A percentile compares a stretch with the other conserved stretches of the same genome.
Evolutionary conservation across 345 rosid genomes (phyloP).

Genomic region (Eucalyptus erythrocorys): DNA sequence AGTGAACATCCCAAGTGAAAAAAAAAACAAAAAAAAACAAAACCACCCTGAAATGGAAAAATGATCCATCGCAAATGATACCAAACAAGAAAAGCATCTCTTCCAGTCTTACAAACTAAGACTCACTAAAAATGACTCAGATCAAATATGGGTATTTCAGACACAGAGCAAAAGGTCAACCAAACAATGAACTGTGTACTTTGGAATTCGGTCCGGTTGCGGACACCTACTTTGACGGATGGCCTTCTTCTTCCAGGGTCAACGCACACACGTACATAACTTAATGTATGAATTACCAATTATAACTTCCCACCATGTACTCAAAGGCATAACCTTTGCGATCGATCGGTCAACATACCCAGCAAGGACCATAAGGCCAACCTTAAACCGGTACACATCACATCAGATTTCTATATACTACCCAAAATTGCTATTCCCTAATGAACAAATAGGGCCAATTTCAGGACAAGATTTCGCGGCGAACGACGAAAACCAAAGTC

Average conservation of each 20-base stretch:
- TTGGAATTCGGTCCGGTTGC: neutral
- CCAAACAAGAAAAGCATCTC: neutral
- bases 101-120: neutral
- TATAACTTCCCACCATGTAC: neutral
- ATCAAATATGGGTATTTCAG: neutral
- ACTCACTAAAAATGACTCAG: neutral
- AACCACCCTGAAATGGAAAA: neutral
- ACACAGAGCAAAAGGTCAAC: neutral
- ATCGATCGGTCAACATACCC: neutral
- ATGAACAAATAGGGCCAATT: neutral
- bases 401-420: neutral
- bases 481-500: neutral
- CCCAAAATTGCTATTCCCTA: neutral
- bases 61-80: neutral
- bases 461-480: neutral
- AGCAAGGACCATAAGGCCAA: neutral
- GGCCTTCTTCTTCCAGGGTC: neutral
- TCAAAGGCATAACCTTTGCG: neutral
- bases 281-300: neutral
- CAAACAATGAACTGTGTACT: neutral
- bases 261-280: neutral
- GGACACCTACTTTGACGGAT: neutral
- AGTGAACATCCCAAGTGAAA: neutral
- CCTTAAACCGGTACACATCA: neutral
- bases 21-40: too few relatives aligned